phyloP scores from a whole-genome alignment of 192 early-diverging fungal species.

The Coemansia reversa region DNA sequence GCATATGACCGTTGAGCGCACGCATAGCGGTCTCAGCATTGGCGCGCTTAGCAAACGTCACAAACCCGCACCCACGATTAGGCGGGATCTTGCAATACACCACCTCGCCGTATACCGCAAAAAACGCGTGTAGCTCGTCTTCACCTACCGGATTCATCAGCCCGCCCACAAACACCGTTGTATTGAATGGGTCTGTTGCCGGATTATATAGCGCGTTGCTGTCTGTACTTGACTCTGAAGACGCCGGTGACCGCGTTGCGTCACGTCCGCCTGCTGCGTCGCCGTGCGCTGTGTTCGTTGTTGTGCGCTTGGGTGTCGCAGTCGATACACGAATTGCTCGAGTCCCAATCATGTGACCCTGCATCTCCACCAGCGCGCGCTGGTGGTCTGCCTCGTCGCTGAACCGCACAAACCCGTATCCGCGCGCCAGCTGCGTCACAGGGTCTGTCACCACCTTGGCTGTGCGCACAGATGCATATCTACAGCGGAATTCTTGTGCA shows the following conservation, averaged over 20 bases:
- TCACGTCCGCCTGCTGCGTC: slow-evolving; percentile 17
- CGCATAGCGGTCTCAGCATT: slow-evolving; percentile 88
- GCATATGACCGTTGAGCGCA: slow-evolving; percentile 83
- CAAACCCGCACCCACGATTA: slow-evolving; percentile 95
- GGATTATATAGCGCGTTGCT: slow-evolving; percentile 47
- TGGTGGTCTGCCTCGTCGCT: slow-evolving; percentile 82
- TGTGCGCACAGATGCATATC: slow-evolving; percentile 82
- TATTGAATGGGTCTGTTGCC: slow-evolving; percentile 81
- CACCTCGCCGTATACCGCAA: slow-evolving; percentile 88
- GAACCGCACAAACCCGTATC: slow-evolving; percentile 97
- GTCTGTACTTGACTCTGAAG: slow-evolving; percentile 36
- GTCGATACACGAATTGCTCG: slow-evolving; percentile 86
- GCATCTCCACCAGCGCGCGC: slow-evolving; percentile 87
- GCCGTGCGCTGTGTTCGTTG: slow-evolving; percentile 17
- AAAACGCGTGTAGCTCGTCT: slow-evolving; percentile 80
- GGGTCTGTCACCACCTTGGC: slow-evolving; percentile 95
- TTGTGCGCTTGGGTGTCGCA: slow-evolving; percentile 63
- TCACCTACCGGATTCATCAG: slow-evolving; percentile 79
- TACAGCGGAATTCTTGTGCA: slow-evolving; percentile 75
- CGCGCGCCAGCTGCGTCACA: slow-evolving; percentile 74
- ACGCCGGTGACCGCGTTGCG: slow-evolving; percentile 26
- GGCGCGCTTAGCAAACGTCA: slow-evolving; percentile 79
- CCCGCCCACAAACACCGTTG: slow-evolving; percentile 97
- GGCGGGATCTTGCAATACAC: slow-evolving; percentile 92
- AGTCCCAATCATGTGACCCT: slow-evolving; percentile 77